Evolutionary conservation across 306 rosid genomes (phyloP).

Genomic region (Bauhinia variegata): DNA sequence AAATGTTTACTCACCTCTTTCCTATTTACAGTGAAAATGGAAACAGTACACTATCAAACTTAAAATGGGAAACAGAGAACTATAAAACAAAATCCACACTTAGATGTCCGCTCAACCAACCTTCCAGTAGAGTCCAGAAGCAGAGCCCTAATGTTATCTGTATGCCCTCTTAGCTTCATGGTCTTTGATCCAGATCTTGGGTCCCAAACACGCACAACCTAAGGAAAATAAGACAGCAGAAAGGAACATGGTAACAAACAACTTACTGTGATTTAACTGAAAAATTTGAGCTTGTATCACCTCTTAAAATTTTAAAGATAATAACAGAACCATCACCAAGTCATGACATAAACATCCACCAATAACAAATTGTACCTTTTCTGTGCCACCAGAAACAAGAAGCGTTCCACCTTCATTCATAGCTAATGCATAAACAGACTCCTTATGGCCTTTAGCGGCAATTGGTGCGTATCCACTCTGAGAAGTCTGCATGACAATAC

Average conservation of each 20-base stretch:
- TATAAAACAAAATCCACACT: not conserved
- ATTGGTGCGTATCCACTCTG: constrained; percentile 85
- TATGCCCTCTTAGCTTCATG: constrained; percentile 91
- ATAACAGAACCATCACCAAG: constrained; percentile 18
- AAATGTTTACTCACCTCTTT: no score
- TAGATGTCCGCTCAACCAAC: constrained; percentile 51
- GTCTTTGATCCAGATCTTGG: constrained; percentile 94
- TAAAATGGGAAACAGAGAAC: no score
- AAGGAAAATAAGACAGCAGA: constrained; percentile 29
- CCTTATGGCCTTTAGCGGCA: constrained; percentile 97
- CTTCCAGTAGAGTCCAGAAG: constrained; percentile 96
- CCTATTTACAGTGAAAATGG: no score
- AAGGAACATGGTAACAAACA: constrained; percentile 23
- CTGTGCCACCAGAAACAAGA: constrained; percentile 99
- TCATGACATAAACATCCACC: constrained; percentile 29
- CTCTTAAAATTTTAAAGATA: constrained; percentile 14
- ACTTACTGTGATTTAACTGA: constrained; percentile 12
- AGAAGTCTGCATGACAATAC: constrained; percentile 63
- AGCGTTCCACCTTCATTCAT: constrained; percentile 89
- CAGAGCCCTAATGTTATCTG: constrained; percentile 91
- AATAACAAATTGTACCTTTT: constrained; percentile 68
- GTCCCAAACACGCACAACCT: constrained; percentile 99
- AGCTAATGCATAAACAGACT: constrained; percentile 96
- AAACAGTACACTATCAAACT: no score
- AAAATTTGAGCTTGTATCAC: constrained; percentile 16